Percentiles rank a stretch among this genome's conserved stretches.
Evolutionary conservation across 768 basidiomycete species (phyloP).

Genomic region (Rhizopogon vulgaris): DNA sequence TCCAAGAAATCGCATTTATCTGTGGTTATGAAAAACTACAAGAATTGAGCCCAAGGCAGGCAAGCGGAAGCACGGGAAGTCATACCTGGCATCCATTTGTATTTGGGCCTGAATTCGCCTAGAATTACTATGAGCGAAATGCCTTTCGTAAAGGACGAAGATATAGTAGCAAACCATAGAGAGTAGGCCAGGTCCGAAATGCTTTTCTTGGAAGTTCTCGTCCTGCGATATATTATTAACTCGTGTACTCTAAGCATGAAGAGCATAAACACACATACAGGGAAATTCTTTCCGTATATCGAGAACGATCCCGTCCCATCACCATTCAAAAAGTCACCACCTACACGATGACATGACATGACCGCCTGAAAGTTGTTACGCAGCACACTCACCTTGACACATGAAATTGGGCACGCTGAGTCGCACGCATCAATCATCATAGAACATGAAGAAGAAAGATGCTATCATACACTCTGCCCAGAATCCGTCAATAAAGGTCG

Average conservation of each 20-base stretch:
- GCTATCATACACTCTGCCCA: constrained; percentile 59
- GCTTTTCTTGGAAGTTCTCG: constrained; percentile 92
- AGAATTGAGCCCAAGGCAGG: background rate
- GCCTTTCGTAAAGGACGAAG: background rate
- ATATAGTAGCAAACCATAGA: constrained; percentile 69
- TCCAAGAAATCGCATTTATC: constrained; percentile 94
- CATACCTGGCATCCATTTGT: constrained; percentile 87
- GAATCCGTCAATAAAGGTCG: constrained; percentile 6
- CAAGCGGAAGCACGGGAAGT: background rate
- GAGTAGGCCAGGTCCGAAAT: constrained; percentile 76
- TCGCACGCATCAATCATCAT: constrained; percentile 7
- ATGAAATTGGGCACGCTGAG: constrained; percentile 86
- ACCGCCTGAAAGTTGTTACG: background rate
- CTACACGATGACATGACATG: constrained; percentile 29
- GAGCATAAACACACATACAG: constrained; percentile 39
- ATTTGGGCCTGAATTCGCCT: constrained; percentile 94
- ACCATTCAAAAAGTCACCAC: constrained; percentile 90
- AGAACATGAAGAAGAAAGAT: background rate
- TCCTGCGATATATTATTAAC: constrained; percentile 45
- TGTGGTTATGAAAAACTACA: constrained; percentile 94
- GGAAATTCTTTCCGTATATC: constrained; percentile 95
- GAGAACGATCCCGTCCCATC: constrained; percentile 96
- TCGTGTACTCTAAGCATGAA: background rate
- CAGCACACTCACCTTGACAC: constrained; percentile 69
- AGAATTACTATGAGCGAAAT: constrained; percentile 5